Evolutionary conservation across 257 asterid genomes (phyloP).

Genomic region (Fraxinus anomala): DNA sequence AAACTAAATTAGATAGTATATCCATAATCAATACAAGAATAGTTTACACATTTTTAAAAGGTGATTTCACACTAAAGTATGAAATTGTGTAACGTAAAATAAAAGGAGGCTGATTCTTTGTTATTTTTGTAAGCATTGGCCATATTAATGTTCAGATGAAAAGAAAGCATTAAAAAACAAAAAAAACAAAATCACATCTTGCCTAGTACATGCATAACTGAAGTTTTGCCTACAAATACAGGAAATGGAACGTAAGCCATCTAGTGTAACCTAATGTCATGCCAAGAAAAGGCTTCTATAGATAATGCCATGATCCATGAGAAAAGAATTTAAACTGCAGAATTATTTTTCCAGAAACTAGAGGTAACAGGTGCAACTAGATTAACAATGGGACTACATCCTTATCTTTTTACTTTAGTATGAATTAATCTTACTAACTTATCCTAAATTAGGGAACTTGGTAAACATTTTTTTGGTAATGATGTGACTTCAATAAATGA

Average conservation of each 20-base stretch:
- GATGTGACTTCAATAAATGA: neutral
- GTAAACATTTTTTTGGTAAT: neutral
- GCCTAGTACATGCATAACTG: neutral
- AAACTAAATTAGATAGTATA: slow-evolving; percentile 5
- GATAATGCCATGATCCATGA: neutral
- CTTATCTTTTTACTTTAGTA: neutral
- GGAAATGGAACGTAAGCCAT: neutral
- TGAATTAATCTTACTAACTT: neutral
- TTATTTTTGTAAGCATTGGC: neutral
- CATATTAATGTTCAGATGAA: neutral
- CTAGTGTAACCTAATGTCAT: neutral
- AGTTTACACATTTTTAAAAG: neutral
- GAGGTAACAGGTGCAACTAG: neutral
- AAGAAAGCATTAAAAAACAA: neutral
- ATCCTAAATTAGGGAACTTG: neutral
- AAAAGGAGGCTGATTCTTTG: neutral
- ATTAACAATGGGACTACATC: neutral
- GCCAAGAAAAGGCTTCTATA: neutral
- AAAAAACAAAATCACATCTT: neutral
- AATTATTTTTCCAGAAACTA: neutral
- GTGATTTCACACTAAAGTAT: slow-evolving; percentile 2
- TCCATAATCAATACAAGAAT: slow-evolving; percentile 9
- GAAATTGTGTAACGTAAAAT: neutral
- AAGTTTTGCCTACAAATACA: slow-evolving; percentile 8
- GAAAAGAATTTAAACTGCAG: neutral